These are phyloP conservation scores for Xerocomus brunneocitrinus DNA, from an alignment of 768 basidiomycete species.

Conservation along the genomic window DNA sequence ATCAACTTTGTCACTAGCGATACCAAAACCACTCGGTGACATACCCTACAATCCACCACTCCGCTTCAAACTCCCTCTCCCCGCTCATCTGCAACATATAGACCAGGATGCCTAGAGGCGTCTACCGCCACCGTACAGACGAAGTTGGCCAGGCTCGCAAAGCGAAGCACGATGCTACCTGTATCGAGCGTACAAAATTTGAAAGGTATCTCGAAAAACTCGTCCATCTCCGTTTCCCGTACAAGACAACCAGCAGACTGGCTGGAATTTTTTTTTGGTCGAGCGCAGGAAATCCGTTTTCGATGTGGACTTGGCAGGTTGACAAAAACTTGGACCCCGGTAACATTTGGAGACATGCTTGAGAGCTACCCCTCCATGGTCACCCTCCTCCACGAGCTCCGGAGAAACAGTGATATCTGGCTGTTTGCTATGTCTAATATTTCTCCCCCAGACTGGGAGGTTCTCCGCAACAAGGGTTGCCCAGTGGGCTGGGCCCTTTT, in stretches of 20 bases:
- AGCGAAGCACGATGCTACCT: constrained; percentile 39
- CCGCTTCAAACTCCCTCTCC: constrained; percentile 1
- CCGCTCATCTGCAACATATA: constrained; percentile 59
- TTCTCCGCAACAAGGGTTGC: too few species aligned
- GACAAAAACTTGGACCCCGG: constrained; percentile 60
- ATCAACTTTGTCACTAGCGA: too few species aligned
- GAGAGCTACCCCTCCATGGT: too few species aligned
- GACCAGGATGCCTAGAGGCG: constrained; percentile 85
- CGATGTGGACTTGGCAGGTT: constrained; percentile 54
- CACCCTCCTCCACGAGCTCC: too few species aligned
- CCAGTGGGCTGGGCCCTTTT: too few species aligned
- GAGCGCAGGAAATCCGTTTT: constrained; percentile 60
- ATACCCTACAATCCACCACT: too few species aligned
- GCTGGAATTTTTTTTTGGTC: not conserved
- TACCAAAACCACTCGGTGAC: too few species aligned
- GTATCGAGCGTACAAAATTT: constrained; percentile 78
- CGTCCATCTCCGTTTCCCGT: constrained; percentile 61
- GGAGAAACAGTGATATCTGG: too few species aligned
- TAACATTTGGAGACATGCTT: constrained; percentile 50
- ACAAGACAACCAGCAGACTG: constrained; percentile 1
- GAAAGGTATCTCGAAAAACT: constrained; percentile 88
- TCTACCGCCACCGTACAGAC: constrained; percentile 75
- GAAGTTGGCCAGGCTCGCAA: constrained; percentile 56
- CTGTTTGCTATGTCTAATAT: too few species aligned
- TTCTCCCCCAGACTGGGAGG: too few species aligned